Evolutionary conservation across 495 filamentous ascomycete genomes (phyloP).

Genomic region (Aspergillus egyptiacus): DNA sequence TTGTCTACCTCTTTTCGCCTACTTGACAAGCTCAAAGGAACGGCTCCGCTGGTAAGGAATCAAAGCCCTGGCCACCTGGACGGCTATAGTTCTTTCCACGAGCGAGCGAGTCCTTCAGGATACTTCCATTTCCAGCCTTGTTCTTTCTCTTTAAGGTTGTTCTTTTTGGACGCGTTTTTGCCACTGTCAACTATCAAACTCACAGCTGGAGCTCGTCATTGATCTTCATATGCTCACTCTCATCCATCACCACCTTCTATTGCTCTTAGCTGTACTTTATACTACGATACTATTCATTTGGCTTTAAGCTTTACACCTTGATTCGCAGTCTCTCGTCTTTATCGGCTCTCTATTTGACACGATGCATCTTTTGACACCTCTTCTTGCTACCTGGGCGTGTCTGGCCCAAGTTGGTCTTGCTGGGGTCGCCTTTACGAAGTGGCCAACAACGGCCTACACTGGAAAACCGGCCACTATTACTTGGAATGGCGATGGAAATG

Average conservation of each 20-base stretch:
- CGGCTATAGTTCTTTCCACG: no score
- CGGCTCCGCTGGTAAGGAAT: no score
- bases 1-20: no score
- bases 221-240: no score
- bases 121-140: no score
- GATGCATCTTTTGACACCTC: conserved; percentile 29
- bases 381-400: conserved; percentile 33
- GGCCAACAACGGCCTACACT: conserved; percentile 34
- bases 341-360: not conserved
- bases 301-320: not conserved
- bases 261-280: not conserved
- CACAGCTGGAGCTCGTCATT: no score
- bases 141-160: no score
- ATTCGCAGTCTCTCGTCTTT: conserved; percentile 2
- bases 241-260: not conserved
- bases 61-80: no score
- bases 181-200: not conserved
- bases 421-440: conserved; percentile 39
- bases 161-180: no score
- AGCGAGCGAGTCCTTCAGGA: no score
- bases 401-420: conserved; percentile 25
- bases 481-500: conserved; percentile 36
- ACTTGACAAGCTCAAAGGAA: no score
- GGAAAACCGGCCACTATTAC: conserved; percentile 36
- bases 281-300: not conserved